Percentiles rank a stretch among this genome's conserved stretches.
Conservation (phyloP, 352 stramenopile species). For the Pythium dissimile region DNA sequence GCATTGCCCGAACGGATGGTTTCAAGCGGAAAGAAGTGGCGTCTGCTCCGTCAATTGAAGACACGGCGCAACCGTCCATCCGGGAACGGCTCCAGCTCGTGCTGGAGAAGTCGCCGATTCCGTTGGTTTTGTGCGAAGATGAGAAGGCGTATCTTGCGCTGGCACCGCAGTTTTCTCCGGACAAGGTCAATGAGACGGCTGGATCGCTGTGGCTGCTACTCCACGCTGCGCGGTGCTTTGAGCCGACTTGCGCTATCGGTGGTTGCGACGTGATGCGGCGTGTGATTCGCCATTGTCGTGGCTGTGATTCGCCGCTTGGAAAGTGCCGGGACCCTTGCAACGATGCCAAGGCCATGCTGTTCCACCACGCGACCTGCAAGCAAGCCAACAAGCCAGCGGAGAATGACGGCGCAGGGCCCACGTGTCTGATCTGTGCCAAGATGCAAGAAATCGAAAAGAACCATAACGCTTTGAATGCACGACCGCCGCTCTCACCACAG, state of each 20-base stretch:
- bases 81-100: constrained; percentile 24
- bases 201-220: constrained; percentile 72
- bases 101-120: constrained; percentile 13
- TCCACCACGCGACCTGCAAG: constrained; percentile 59
- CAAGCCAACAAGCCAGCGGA: neutral
- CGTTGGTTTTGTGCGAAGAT: constrained; percentile 28
- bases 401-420: constrained; percentile 35
- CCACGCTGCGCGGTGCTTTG: constrained; percentile 46
- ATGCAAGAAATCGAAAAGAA: constrained; percentile 66
- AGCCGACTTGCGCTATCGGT: constrained; percentile 30
- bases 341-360: constrained; percentile 72
- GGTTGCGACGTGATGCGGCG: constrained; percentile 71
- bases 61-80: neutral
- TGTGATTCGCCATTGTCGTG: constrained; percentile 58
- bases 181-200: constrained; percentile 53
- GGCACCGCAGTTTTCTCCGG: constrained; percentile 48
- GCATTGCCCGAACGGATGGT: constrained; percentile 12
- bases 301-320: constrained; percentile 53
- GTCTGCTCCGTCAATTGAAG: neutral
- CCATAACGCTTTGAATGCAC: constrained; percentile 44
- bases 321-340: constrained; percentile 69
- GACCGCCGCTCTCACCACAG: constrained; percentile 20
- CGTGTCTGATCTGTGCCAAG: constrained; percentile 57
- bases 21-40: constrained; percentile 8
- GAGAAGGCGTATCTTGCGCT: constrained; percentile 51